Percentiles rank a stretch among this genome's conserved stretches.
Conservation (phyloP, 352 stramenopile genomes). For the Lagenidium giganteum region DNA sequence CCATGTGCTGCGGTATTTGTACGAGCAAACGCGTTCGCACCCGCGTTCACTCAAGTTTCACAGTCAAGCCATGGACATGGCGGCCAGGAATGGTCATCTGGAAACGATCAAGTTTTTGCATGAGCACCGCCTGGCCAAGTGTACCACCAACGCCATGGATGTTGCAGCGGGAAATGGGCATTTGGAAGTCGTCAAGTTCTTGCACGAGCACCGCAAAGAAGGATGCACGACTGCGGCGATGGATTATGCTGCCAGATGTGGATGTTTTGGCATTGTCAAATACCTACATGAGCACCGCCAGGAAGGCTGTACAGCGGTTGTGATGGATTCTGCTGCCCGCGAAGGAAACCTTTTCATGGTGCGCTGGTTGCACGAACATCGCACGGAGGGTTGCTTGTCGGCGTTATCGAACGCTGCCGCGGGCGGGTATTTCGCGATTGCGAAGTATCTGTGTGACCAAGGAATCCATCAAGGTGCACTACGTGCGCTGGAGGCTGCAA, state of each 20-base stretch:
- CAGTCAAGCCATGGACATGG: conserved; percentile 51
- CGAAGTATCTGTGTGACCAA: no score
- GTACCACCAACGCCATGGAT: conserved; percentile 57
- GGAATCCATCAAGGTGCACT: no score
- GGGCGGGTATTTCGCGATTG: conserved; percentile 3
- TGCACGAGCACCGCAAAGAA: conserved; percentile 41
- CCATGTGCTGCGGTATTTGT: conserved; percentile 26
- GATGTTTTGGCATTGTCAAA: conserved; percentile 41
- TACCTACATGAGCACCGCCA: conserved; percentile 49
- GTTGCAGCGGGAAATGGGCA: conserved; percentile 69
- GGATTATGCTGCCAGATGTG: conserved; percentile 60
- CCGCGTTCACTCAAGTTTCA: conserved; percentile 10
- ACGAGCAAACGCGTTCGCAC: conserved; percentile 2
- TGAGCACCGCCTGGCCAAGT: conserved; percentile 50
- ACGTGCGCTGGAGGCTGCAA: no score
- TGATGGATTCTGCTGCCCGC: conserved; percentile 56
- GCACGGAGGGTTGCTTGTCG: conserved; percentile 37
- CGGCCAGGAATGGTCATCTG: conserved; percentile 56
- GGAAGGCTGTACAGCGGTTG: conserved; percentile 49
- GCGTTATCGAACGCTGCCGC: conserved; percentile 7
- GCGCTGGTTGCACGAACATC: conserved; percentile 45
- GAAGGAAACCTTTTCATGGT: conserved; percentile 52
- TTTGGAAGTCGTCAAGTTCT: conserved; percentile 52
- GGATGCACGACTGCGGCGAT: conserved; percentile 32
- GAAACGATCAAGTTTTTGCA: conserved; percentile 65